phyloP scores from a whole-genome alignment of 2,329 filamentous ascomycete species.

The Colletotrichum aenigma region DNA sequence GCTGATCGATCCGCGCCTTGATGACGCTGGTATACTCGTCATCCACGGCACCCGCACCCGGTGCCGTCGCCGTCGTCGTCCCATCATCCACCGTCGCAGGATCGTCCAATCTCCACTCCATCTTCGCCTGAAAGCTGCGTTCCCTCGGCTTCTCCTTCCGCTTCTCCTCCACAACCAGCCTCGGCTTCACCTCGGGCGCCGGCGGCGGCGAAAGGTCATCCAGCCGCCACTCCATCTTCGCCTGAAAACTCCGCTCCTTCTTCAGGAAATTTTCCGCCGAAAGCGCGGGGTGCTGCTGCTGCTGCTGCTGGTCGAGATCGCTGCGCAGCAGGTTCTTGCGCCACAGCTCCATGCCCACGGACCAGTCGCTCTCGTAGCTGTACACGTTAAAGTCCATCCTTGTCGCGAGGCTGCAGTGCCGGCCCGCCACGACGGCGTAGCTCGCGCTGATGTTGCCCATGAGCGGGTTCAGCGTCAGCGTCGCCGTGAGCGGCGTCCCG shows the following conservation, averaged over 20 bases:
- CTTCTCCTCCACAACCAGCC: not conserved
- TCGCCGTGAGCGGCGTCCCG: constrained; percentile 92
- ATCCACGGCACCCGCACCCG: constrained; percentile 39
- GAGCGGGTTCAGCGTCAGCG: constrained; percentile 88
- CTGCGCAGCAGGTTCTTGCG: constrained; percentile 53
- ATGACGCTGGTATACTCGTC: constrained; percentile 83
- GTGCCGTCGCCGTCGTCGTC: constrained; percentile 2
- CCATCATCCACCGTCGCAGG: constrained; percentile 29
- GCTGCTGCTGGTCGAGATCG: not conserved
- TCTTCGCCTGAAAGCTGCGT: constrained; percentile 58
- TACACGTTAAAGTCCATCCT: constrained; percentile 98
- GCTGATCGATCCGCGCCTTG: constrained; percentile 89
- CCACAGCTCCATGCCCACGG: constrained; percentile 93
- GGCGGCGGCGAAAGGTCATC: constrained; percentile 35
- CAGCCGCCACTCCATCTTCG: constrained; percentile 54
- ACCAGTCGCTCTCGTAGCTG: constrained; percentile 94
- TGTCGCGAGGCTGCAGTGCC: constrained; percentile 83
- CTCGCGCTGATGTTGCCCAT: constrained; percentile 93
- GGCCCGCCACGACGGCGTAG: constrained; percentile 88
- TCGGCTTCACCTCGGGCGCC: not conserved
- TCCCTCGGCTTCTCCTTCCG: constrained; percentile 28
- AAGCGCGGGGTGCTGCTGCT: not conserved
- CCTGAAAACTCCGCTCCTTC: constrained; percentile 49
- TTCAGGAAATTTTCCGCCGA: constrained; percentile 22
- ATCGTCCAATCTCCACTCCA: constrained; percentile 52